Conservation (phyloP, 1,284 basidiomycete species). For the Heimioporus punctisporus region DNA sequence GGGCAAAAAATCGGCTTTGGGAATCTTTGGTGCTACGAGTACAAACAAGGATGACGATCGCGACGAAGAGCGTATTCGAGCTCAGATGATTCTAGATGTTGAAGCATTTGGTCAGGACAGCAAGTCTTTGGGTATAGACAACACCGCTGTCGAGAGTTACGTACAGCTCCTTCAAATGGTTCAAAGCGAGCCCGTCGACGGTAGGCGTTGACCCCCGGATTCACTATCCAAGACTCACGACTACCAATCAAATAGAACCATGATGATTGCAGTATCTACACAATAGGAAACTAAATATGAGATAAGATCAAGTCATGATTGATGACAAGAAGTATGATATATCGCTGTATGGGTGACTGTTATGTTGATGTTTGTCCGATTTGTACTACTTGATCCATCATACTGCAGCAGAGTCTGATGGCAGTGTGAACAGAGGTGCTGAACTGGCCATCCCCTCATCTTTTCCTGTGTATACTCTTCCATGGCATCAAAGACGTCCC, state of each 20-base stretch:
- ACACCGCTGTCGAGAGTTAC: slow-evolving; percentile 57
- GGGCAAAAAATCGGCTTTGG: slow-evolving; percentile 79
- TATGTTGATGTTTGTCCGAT: slow-evolving; percentile 36
- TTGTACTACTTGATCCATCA: slow-evolving; percentile 9
- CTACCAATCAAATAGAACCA: slow-evolving; percentile 13
- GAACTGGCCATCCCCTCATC: slow-evolving; percentile 53
- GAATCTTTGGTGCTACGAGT: slow-evolving; percentile 64
- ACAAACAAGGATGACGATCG: slow-evolving; percentile 59
- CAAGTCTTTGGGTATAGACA: slow-evolving; percentile 65
- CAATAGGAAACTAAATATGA: not conserved
- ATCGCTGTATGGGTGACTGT: slow-evolving; percentile 62
- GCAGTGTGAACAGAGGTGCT: slow-evolving; percentile 48
- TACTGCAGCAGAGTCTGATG: slow-evolving; percentile 40
- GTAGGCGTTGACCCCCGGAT: slow-evolving; percentile 7
- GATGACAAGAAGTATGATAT: slow-evolving; percentile 57
- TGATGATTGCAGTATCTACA: slow-evolving; percentile 10
- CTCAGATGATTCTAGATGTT: slow-evolving; percentile 89
- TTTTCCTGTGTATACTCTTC: slow-evolving; percentile 54
- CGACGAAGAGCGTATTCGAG: slow-evolving; percentile 81
- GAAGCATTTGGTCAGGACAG: slow-evolving; percentile 83
- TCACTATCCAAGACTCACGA: not conserved
- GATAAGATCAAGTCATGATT: slow-evolving; percentile 25
- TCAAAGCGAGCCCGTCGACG: slow-evolving; percentile 43
- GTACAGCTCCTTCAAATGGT: slow-evolving; percentile 63
- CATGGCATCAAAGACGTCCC: slow-evolving; percentile 81